Evolutionary conservation across 768 basidiomycete species (phyloP).

Genomic region (Lanmaoa pseudosensibilis): DNA sequence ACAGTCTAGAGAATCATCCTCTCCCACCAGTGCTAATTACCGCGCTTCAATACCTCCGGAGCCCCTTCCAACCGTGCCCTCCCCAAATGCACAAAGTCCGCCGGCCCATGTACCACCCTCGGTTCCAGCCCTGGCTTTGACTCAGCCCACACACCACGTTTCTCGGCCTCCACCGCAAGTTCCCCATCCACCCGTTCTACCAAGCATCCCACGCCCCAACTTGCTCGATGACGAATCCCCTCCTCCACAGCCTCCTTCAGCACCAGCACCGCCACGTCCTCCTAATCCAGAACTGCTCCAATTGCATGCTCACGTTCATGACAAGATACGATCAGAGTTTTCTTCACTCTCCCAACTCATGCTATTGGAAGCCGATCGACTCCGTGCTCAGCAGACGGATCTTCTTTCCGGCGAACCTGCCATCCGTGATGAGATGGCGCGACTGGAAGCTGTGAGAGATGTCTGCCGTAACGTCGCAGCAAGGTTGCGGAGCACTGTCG

Average conservation of each 20-base stretch:
- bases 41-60: constrained; percentile 28
- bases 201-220: constrained; percentile 42
- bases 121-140: constrained; percentile 14
- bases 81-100: constrained; percentile 30
- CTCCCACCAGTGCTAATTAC: constrained; percentile 30
- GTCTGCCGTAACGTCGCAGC: constrained; percentile 82
- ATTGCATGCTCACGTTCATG: constrained; percentile 75
- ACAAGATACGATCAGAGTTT: constrained; percentile 70
- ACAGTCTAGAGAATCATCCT: constrained; percentile 20
- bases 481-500: constrained; percentile 62
- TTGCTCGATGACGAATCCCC: constrained; percentile 62
- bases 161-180: constrained; percentile 22
- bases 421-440: constrained; percentile 93
- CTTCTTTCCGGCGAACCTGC: constrained; percentile 89
- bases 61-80: constrained; percentile 27
- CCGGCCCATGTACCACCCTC: constrained; percentile 21
- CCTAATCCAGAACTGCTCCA: constrained; percentile 87
- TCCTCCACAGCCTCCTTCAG: constrained; percentile 28
- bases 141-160: constrained; percentile 28
- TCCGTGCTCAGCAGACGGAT: constrained; percentile 81
- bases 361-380: constrained; percentile 65
- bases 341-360: constrained; percentile 66
- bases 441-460: constrained; percentile 88
- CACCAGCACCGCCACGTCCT: constrained; percentile 69
- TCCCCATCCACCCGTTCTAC: constrained; percentile 19